A percentile compares a stretch with the other conserved stretches of the same genome.
phyloP scores from a whole-genome alignment of 2,329 filamentous ascomycete genomes.

The Ploettnerulaceae sp. region DNA sequence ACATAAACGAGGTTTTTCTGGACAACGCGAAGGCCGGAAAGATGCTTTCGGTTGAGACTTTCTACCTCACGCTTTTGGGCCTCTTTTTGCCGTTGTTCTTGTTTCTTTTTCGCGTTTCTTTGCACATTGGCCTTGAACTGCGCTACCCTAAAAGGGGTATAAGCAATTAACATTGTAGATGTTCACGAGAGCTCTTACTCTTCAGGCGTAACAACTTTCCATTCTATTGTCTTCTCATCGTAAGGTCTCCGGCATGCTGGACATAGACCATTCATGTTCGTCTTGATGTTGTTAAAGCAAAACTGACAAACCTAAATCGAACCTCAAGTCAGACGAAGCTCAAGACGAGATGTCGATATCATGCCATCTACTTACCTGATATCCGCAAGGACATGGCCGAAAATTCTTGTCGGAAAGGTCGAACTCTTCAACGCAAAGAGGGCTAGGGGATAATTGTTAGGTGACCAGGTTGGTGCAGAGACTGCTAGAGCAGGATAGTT shows the following conservation, averaged over 20 bases:
- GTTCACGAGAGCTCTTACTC: slow-evolving; percentile 57
- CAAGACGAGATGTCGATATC: background rate
- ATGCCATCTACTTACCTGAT: slow-evolving; percentile 65
- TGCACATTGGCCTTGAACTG: slow-evolving; percentile 73
- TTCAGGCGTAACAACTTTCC: slow-evolving; percentile 90
- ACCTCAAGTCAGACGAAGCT: slow-evolving; percentile 9
- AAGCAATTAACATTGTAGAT: slow-evolving; percentile 4
- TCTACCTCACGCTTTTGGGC: slow-evolving; percentile 95
- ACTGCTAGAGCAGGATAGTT: slow-evolving; percentile 8
- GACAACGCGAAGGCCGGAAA: slow-evolving; percentile 90
- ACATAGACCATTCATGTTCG: slow-evolving; percentile 93
- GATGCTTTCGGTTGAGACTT: slow-evolving; percentile 89
- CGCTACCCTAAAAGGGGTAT: slow-evolving; percentile 51
- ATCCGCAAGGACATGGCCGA: slow-evolving; percentile 92
- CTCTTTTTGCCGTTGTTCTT: slow-evolving; percentile 84
- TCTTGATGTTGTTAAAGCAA: slow-evolving; percentile 99
- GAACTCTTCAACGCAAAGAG: slow-evolving; percentile 97
- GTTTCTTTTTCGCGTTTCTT: slow-evolving; percentile 90
- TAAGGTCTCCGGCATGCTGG: slow-evolving; percentile 96
- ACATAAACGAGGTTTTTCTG: slow-evolving; percentile 99
- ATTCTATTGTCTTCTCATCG: slow-evolving; percentile 95
- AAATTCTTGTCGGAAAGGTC: slow-evolving; percentile 98
- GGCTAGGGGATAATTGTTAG: slow-evolving; percentile 48
- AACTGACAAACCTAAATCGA: slow-evolving; percentile 86
- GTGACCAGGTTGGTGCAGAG: background rate